These are phyloP conservation scores for Populus davidiana DNA, from an alignment of 345 rosid genomes.

Conservation along the genomic window DNA sequence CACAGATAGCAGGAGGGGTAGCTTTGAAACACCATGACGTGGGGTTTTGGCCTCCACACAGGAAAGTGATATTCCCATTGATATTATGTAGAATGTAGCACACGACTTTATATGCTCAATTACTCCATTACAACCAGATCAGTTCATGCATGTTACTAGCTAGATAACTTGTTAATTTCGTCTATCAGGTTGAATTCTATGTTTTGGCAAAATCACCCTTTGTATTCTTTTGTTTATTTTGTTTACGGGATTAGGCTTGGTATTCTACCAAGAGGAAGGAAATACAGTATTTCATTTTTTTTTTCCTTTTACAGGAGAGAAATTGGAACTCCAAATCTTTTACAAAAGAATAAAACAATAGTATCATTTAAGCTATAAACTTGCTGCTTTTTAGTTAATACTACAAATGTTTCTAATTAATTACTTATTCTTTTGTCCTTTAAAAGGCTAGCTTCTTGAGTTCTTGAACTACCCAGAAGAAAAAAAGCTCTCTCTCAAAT, in stretches of 20 bases:
- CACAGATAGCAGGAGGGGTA: neutral
- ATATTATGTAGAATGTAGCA: neutral
- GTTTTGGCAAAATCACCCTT: neutral
- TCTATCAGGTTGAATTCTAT: neutral
- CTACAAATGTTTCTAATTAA: no score
- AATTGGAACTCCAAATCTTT: no score
- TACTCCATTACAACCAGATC: neutral
- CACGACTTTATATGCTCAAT: neutral
- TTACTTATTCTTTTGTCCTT: no score
- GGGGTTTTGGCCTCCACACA: neutral
- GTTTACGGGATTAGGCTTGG: neutral
- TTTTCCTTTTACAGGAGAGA: no score
- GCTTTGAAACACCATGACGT: neutral
- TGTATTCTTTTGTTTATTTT: no score
- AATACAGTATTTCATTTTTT: neutral
- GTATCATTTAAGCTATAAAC: no score
- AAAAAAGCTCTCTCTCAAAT: no score
- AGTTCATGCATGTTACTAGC: neutral
- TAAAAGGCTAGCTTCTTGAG: neutral
- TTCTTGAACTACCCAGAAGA: neutral
- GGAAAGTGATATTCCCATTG: neutral
- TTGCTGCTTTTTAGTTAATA: no score
- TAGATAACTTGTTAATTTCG: neutral
- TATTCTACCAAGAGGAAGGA: no score
- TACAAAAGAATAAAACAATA: no score